Percentiles rank a stretch among this genome's conserved stretches.
These are phyloP conservation scores for Coemansia sp. DNA, from an alignment of 192 early-diverging fungal genomes.

Conservation along the genomic window DNA sequence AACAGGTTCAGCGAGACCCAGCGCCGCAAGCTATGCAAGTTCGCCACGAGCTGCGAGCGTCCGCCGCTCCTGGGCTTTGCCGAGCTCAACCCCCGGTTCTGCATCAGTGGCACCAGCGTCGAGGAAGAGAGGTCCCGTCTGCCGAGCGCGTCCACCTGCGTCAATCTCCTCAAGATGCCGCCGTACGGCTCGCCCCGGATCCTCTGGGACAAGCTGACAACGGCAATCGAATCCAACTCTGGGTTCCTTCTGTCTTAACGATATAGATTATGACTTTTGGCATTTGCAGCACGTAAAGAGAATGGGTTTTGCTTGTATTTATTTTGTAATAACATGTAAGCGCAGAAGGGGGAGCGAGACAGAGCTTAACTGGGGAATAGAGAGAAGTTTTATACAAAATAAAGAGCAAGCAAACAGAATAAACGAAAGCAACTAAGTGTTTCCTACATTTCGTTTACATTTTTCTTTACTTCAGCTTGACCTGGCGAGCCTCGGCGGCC, in stretches of 20 bases:
- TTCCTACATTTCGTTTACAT: no score
- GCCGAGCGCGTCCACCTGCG: conserved; percentile 78
- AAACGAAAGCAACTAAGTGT: not conserved
- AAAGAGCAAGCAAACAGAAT: not conserved
- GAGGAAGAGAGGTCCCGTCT: conserved; percentile 54
- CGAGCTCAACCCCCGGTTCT: conserved; percentile 54
- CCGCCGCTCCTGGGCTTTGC: conserved; percentile 89
- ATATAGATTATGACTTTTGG: not conserved
- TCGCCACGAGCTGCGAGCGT: conserved; percentile 88
- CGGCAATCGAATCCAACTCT: conserved; percentile 82
- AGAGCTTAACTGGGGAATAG: not conserved
- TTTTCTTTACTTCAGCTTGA: conserved; percentile 11
- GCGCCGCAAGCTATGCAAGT: conserved; percentile 67
- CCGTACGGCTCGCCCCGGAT: conserved; percentile 62
- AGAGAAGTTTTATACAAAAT: not conserved
- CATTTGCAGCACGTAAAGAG: not conserved
- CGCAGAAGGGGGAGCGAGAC: not conserved
- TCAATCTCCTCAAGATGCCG: conserved; percentile 92
- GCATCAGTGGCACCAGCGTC: conserved; percentile 30
- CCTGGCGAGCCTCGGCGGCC: conserved; percentile 53
- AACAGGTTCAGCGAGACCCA: conserved; percentile 53
- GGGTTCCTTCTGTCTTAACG: conserved; percentile 87
- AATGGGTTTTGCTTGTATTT: not conserved
- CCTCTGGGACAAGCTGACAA: conserved; percentile 71
- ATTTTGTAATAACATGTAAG: conserved; percentile 1